Percentiles rank a stretch among this genome's conserved stretches.
Evolutionary conservation across 2,329 filamentous ascomycete species (phyloP).

Genomic region (Nigrospora sphaerica): DNA sequence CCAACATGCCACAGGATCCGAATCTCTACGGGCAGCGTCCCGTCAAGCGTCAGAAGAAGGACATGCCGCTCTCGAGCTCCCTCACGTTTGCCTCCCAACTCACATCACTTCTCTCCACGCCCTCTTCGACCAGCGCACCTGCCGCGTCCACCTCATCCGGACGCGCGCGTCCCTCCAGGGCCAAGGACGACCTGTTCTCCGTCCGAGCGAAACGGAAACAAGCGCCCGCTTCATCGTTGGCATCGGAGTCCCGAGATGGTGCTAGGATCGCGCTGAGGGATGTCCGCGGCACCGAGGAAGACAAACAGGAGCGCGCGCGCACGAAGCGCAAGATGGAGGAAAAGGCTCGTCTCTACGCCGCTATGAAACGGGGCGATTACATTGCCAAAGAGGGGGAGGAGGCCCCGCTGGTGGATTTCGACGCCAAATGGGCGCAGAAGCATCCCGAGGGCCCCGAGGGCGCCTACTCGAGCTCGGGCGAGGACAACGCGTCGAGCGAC

Average conservation of each 20-base stretch:
- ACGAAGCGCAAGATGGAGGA: conserved; percentile 79
- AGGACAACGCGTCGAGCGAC: conserved; percentile 54
- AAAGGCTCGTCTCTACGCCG: conserved; percentile 81
- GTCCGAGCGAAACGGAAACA: conserved; percentile 33
- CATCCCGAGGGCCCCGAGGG: conserved; percentile 42
- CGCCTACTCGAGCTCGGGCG: conserved; percentile 36
- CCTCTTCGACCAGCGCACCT: conserved; percentile 33
- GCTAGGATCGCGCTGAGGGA: conserved; percentile 42
- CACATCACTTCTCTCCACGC: conserved; percentile 65
- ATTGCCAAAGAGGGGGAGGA: conserved; percentile 58
- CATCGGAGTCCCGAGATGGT: conserved; percentile 51
- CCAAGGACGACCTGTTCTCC: conserved; percentile 64
- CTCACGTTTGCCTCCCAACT: conserved; percentile 87
- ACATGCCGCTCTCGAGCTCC: conserved; percentile 63
- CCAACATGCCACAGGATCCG: conserved; percentile 54
- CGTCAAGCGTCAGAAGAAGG: conserved; percentile 61
- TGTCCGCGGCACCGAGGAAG: conserved; percentile 48
- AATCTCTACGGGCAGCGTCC: conserved; percentile 72
- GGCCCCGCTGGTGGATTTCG: conserved; percentile 80
- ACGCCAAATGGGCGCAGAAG: conserved; percentile 84
- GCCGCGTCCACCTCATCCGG: conserved; percentile 32
- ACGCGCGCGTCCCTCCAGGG: conserved; percentile 45
- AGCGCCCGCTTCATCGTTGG: conserved; percentile 48
- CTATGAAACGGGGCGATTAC: conserved; percentile 85
- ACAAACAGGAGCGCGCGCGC: conserved; percentile 61